Evolutionary conservation across 169 alveolate species (phyloP).

Genomic region (Cryptosporidium tyzzeri): DNA sequence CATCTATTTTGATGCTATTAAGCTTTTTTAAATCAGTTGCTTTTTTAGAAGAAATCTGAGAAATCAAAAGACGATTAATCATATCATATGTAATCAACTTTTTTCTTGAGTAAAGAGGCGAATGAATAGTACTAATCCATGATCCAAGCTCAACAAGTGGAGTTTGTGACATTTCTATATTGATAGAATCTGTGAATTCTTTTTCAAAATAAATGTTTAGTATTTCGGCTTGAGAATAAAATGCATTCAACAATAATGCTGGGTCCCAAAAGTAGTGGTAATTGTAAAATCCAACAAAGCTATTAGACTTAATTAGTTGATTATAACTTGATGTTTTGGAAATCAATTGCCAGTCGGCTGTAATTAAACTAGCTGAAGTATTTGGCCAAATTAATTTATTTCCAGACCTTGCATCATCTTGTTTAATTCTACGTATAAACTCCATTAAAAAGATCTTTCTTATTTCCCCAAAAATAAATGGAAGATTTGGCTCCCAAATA

Average conservation of each 20-base stretch:
- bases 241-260: conserved; percentile 40
- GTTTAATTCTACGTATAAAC: conserved; percentile 53
- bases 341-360: conserved; percentile 31
- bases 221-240: conserved; percentile 14
- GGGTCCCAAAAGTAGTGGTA: conserved; percentile 66
- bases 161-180: conserved; percentile 52
- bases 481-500: conserved; percentile 60
- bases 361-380: conserved; percentile 31
- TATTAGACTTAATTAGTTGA: background rate
- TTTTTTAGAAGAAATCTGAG: conserved; percentile 9
- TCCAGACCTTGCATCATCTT: conserved; percentile 44
- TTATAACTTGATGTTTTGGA: background rate
- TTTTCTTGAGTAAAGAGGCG: conserved; percentile 24
- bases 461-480: background rate
- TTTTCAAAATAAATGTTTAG: background rate
- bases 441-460: conserved; percentile 57
- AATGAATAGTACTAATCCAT: conserved; percentile 27
- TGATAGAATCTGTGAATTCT: background rate
- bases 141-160: conserved; percentile 46
- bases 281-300: conserved; percentile 36
- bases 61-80: conserved; percentile 21
- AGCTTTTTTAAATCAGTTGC: conserved; percentile 12
- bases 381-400: conserved; percentile 55
- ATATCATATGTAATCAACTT: conserved; percentile 10
- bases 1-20: background rate